Evolutionary conservation across 129 eudicot species (phyloP).

Genomic region (Flaveria brownii): DNA sequence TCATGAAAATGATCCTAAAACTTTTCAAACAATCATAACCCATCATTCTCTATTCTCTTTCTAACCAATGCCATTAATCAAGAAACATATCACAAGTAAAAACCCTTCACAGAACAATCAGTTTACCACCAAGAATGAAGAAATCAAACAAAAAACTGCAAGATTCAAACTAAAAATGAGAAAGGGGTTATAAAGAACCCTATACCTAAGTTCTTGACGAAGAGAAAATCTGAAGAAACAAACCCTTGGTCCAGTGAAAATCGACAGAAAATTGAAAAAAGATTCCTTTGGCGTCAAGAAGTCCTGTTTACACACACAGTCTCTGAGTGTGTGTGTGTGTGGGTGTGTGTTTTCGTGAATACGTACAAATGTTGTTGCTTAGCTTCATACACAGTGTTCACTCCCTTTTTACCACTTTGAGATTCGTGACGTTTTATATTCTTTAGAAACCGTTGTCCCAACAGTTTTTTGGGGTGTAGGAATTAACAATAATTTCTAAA

Average conservation of each 20-base stretch:
- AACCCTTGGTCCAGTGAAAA: constrained; percentile 15
- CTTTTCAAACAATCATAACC: constrained; percentile 10
- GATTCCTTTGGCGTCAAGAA: constrained; percentile 35
- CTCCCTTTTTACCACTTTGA: constrained; percentile 27
- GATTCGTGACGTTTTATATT: constrained; percentile 34
- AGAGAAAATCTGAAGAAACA: constrained; percentile 21
- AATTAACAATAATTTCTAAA: constrained; percentile 1
- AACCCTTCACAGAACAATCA: not conserved
- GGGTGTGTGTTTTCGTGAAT: not conserved
- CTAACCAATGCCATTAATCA: constrained; percentile 9
- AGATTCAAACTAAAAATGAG: constrained; percentile 9
- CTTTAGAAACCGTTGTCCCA: constrained; percentile 26
- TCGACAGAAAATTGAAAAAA: constrained; percentile 28
- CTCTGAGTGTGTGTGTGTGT: not conserved
- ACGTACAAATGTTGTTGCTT: constrained; percentile 36
- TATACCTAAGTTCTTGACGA: constrained; percentile 22
- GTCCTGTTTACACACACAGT: constrained; percentile 25
- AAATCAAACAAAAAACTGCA: constrained; percentile 11
- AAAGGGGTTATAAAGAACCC: constrained; percentile 25
- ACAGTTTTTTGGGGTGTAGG: not conserved
- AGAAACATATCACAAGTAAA: not conserved
- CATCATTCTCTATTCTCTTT: not conserved
- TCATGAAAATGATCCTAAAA: not conserved
- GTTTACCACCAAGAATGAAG: constrained; percentile 14
- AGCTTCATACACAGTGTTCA: constrained; percentile 25